Evolutionary conservation across 1,139 yeast genomes (phyloP).

Genomic region (Pneumocystis wakefieldiae): DNA sequence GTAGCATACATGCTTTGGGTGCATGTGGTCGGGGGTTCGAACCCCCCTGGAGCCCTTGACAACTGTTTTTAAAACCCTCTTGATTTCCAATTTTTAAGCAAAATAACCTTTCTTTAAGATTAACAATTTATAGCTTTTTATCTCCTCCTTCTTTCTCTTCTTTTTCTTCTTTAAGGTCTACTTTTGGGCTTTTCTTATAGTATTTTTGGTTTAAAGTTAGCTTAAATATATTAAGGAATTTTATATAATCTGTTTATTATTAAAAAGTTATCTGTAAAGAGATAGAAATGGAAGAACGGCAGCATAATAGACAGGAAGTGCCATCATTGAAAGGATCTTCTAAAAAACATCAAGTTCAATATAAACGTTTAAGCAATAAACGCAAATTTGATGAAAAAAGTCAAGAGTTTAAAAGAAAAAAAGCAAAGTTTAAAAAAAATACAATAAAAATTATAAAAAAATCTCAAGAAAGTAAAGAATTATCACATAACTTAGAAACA

Average conservation of each 20-base stretch:
- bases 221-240: neutral
- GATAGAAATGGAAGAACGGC: constrained; percentile 4
- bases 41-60: neutral
- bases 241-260: neutral
- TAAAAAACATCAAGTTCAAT: neutral
- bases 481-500: neutral
- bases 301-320: constrained; percentile 6
- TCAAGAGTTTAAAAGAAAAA: neutral
- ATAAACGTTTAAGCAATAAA: neutral
- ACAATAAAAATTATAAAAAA: neutral
- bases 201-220: neutral
- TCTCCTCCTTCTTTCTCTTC: neutral
- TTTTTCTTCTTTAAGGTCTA: neutral
- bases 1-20: constrained; percentile 1
- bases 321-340: constrained; percentile 3
- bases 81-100: too few species aligned
- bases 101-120: too few species aligned
- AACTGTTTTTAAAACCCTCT: neutral
- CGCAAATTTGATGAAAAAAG: neutral
- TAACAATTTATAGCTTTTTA: neutral
- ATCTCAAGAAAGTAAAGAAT: neutral
- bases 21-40: constrained; percentile 1
- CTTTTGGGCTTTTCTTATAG: neutral
- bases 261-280: neutral
- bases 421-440: neutral